phyloP scores from a whole-genome alignment of 306 rosid species.

The Quercus aquifolioides region DNA sequence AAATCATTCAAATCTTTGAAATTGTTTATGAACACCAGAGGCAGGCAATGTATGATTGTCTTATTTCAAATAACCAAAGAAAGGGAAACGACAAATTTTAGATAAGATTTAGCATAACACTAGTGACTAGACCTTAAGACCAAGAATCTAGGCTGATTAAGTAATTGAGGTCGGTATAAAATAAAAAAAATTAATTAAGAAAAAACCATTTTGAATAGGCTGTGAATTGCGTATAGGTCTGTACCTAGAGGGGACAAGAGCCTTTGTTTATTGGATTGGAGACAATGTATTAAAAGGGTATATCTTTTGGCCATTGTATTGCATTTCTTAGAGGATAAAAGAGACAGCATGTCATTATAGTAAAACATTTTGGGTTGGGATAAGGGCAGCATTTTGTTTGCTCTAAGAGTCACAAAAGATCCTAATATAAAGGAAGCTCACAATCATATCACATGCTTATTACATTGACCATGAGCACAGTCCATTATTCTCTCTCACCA shows the following conservation, averaged over 20 bases:
- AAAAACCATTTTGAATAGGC: not conserved
- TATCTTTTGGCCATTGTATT: too few relatives aligned
- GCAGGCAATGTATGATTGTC: constrained; percentile 35
- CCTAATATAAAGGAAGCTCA: not conserved
- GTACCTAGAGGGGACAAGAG: not conserved
- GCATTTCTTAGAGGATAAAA: too few relatives aligned
- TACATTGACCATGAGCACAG: too few relatives aligned
- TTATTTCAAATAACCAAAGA: not conserved
- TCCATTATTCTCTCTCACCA: too few relatives aligned
- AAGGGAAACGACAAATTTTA: not conserved
- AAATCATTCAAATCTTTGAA: not conserved
- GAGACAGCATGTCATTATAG: too few relatives aligned
- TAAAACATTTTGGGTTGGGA: too few relatives aligned
- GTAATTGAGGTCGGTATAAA: too few relatives aligned
- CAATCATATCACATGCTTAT: too few relatives aligned
- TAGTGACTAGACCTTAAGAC: not conserved
- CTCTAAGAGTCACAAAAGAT: too few relatives aligned
- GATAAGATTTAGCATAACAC: constrained; percentile 26
- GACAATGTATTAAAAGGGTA: not conserved
- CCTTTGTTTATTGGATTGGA: not conserved
- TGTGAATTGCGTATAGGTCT: constrained; percentile 13
- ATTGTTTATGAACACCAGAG: not conserved
- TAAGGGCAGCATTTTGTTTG: too few relatives aligned
- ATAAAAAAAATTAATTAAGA: too few relatives aligned
- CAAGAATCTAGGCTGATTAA: constrained; percentile 26